Percentiles rank a stretch among this genome's conserved stretches.
phyloP scores from a whole-genome alignment of 331 rosid species.

The Ulmus americana region DNA sequence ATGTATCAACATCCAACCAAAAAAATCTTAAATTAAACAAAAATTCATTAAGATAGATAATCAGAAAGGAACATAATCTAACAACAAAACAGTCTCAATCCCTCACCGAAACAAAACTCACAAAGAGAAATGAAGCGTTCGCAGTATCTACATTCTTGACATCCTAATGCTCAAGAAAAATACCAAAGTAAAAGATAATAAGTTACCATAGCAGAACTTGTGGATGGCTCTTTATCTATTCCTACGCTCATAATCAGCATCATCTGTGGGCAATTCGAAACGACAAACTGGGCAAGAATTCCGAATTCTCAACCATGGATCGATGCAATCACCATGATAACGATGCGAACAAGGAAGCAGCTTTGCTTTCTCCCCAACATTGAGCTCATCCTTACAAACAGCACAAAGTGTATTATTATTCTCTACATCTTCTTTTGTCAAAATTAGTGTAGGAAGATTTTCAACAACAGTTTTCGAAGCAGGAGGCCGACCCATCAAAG shows the following conservation, averaged over 20 bases:
- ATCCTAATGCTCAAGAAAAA: conserved; percentile 29
- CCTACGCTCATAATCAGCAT: conserved; percentile 63
- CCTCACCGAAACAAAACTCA: conserved; percentile 9
- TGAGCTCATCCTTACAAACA: conserved; percentile 67
- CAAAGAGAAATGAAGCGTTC: background rate
- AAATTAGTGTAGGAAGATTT: conserved; percentile 41
- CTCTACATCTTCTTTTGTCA: conserved; percentile 44
- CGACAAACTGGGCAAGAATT: conserved; percentile 96
- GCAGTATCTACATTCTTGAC: conserved; percentile 32
- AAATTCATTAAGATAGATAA: background rate
- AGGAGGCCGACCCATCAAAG: conserved; percentile 40
- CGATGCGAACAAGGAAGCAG: conserved; percentile 63
- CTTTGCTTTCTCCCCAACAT: conserved; percentile 46
- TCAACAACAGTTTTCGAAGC: conserved; percentile 50
- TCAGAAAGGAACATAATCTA: background rate
- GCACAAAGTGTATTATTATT: conserved; percentile 48
- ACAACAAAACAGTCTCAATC: background rate
- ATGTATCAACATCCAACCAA: conserved; percentile 2
- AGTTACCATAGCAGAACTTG: conserved; percentile 20
- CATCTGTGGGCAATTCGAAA: conserved; percentile 63
- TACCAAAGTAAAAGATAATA: conserved; percentile 21
- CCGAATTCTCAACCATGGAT: conserved; percentile 69
- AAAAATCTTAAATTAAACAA: conserved; percentile 2
- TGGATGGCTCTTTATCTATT: conserved; percentile 31
- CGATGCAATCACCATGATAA: conserved; percentile 73